phyloP scores from a whole-genome alignment of 495 filamentous ascomycete genomes.

The Annulohypoxylon moriforme region DNA sequence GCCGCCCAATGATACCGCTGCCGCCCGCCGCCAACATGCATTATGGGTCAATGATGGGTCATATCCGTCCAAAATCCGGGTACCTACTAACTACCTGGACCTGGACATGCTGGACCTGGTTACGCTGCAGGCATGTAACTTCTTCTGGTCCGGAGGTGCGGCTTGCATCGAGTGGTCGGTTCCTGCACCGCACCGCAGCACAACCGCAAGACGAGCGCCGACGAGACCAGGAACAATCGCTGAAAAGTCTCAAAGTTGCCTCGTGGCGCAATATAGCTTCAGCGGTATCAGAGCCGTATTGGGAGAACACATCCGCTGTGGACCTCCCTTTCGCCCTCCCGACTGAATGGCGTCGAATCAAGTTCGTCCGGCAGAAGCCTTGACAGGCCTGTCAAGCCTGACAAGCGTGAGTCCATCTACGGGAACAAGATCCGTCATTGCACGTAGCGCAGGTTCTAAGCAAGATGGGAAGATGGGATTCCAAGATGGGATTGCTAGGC shows the following conservation, averaged over 20 bases:
- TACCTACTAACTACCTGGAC: background rate
- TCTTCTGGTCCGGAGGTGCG: background rate
- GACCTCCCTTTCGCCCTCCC: conserved; percentile 25
- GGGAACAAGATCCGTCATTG: conserved; percentile 22
- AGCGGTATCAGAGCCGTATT: conserved; percentile 16
- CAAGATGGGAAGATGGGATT: conserved; percentile 19
- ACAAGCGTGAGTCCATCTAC: conserved; percentile 12
- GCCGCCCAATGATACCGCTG: conserved; percentile 37
- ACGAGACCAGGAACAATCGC: conserved; percentile 7
- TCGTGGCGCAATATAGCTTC: conserved; percentile 39
- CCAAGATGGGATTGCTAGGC: conserved; percentile 24
- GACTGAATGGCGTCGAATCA: conserved; percentile 43
- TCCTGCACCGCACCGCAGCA: conserved; percentile 12
- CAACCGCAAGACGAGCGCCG: background rate
- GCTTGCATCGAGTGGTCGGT: conserved; percentile 25
- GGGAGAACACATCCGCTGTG: conserved; percentile 28
- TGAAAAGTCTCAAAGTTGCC: conserved; percentile 1
- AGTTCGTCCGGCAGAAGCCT: conserved; percentile 7
- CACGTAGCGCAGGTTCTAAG: conserved; percentile 23
- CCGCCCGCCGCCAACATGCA: conserved; percentile 38
- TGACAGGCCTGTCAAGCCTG: too few relatives aligned
- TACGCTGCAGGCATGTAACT: conserved; percentile 14
- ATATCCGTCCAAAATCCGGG: conserved; percentile 33
- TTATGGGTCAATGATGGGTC: conserved; percentile 18
- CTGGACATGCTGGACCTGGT: background rate